These are phyloP conservation scores for Hypoxylon sp. DNA, from an alignment of 2,329 filamentous ascomycete genomes.

Conservation along the genomic window DNA sequence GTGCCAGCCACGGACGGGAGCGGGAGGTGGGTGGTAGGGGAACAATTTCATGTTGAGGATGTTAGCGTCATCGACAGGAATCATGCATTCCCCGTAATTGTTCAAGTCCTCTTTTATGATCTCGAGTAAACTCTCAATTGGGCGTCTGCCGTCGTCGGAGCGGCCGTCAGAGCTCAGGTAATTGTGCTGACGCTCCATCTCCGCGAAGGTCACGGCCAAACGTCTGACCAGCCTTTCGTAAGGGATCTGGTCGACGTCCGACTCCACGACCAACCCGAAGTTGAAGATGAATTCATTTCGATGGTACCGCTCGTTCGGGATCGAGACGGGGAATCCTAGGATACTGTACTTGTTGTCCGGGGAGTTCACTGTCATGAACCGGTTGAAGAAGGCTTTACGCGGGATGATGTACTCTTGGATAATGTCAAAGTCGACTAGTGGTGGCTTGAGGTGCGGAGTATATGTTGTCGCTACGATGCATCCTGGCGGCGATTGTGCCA, in stretches of 20 bases:
- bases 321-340: constrained; percentile 89
- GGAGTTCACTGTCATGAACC: constrained; percentile 83
- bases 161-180: constrained; percentile 72
- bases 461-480: constrained; percentile 66
- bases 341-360: constrained; percentile 78
- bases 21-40: constrained; percentile 81
- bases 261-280: constrained; percentile 85
- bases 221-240: constrained; percentile 90
- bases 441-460: constrained; percentile 61
- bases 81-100: constrained; percentile 98
- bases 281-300: constrained; percentile 99
- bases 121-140: constrained; percentile 86
- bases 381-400: constrained; percentile 93
- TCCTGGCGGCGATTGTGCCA: constrained; percentile 72
- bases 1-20: constrained; percentile 86
- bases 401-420: constrained; percentile 95
- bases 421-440: constrained; percentile 86
- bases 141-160: constrained; percentile 67
- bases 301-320: constrained; percentile 83
- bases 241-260: constrained; percentile 75
- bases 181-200: constrained; percentile 90
- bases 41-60: constrained; percentile 98
- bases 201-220: constrained; percentile 85
- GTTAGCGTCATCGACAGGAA: constrained; percentile 93
- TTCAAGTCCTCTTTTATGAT: constrained; percentile 89